Conservation (phyloP, 2,329 filamentous ascomycete species). For the Aspergillus hiratsukae region DNA sequence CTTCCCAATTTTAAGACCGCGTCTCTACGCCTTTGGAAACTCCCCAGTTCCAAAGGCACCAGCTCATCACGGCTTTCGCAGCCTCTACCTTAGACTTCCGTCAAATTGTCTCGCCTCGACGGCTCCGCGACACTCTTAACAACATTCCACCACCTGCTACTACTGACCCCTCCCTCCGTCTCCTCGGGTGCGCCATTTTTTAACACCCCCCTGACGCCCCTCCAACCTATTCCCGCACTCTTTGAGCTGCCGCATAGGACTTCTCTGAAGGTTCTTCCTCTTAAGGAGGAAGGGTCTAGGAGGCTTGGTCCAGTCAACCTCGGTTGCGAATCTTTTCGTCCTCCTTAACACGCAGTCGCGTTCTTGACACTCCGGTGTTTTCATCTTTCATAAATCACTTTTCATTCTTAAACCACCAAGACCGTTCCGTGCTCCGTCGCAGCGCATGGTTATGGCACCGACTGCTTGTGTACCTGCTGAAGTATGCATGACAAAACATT, state of each 20-base stretch:
- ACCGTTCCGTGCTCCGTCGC: conserved; percentile 24
- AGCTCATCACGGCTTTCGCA: conserved; percentile 37
- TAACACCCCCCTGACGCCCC: conserved; percentile 28
- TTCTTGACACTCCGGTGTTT: conserved; percentile 3
- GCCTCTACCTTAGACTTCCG: conserved; percentile 26
- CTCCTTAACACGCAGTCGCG: conserved; percentile 69
- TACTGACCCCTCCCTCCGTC: conserved; percentile 24
- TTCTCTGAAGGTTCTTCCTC: conserved; percentile 98
- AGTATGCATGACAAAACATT: conserved; percentile 34
- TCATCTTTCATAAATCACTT: conserved; percentile 11
- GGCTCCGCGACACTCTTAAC: conserved; percentile 45
- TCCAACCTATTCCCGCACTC: conserved; percentile 54
- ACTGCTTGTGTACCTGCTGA: conserved; percentile 56
- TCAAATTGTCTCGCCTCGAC: conserved; percentile 43
- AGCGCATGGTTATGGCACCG: conserved; percentile 65
- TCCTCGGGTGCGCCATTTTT: conserved; percentile 37
- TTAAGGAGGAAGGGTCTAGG: conserved; percentile 98
- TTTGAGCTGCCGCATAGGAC: conserved; percentile 99
- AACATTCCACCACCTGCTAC: conserved; percentile 44
- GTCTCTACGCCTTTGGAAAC: conserved; percentile 34
- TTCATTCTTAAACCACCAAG: conserved; percentile 13
- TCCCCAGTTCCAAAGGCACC: conserved; percentile 33
- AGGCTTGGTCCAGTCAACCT: conserved; percentile 90
- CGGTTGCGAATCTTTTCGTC: conserved; percentile 90
- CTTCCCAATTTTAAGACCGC: conserved; percentile 5